These are phyloP conservation scores for Pyrus betulifolia DNA, from an alignment of 306 rosid species.

Conservation along the genomic window DNA sequence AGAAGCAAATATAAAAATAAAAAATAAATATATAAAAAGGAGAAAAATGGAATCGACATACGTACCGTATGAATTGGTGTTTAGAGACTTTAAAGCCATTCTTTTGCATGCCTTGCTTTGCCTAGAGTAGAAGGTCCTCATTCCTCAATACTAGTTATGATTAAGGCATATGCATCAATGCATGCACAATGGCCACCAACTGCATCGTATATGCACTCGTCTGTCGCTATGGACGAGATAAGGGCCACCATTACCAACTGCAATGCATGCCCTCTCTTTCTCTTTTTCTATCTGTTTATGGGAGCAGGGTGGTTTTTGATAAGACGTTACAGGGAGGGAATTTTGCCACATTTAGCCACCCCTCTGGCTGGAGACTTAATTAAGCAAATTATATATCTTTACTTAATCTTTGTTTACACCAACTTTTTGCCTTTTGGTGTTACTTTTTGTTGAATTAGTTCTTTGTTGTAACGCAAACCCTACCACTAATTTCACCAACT, in stretches of 20 bases:
- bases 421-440: conserved; percentile 15
- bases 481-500: conserved; percentile 20
- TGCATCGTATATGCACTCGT: neutral
- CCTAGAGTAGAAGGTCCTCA: conserved; percentile 24
- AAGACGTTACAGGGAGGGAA: conserved; percentile 28
- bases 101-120: conserved; percentile 9
- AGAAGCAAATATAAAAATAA: neutral
- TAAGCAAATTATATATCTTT: conserved; percentile 12
- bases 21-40: no score
- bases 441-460: conserved; percentile 9
- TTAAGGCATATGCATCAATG: conserved; percentile 16
- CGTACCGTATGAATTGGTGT: neutral
- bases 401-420: neutral
- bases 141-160: conserved; percentile 20
- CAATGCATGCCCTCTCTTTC: neutral
- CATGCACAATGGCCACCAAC: conserved; percentile 20
- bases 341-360: conserved; percentile 31
- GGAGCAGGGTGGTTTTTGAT: conserved; percentile 23
- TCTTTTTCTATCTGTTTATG: neutral
- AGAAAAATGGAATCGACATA: neutral
- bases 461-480: neutral
- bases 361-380: conserved; percentile 11
- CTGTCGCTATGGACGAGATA: conserved; percentile 4
- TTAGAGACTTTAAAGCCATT: conserved; percentile 7
- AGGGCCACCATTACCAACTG: conserved; percentile 6